Conservation (phyloP, 371 early-diverging fungal species). For the Syncephalastrum sp. region DNA sequence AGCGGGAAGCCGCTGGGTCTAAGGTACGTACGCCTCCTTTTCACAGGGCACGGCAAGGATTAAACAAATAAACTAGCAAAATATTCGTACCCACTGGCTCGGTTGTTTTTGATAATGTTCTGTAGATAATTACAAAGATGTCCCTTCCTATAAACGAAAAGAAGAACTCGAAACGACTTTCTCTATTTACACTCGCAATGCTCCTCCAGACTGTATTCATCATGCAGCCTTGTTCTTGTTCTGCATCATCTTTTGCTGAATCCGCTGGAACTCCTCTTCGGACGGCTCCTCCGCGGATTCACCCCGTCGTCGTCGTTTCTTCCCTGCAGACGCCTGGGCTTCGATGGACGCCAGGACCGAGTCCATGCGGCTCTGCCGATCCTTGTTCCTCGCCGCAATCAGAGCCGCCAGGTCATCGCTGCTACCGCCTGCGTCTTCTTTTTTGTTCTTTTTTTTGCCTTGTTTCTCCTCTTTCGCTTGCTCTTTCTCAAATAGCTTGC, state of each 20-base stretch:
- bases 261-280: conserved; percentile 63
- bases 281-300: conserved; percentile 35
- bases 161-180: no score
- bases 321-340: conserved; percentile 13
- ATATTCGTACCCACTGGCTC: no score
- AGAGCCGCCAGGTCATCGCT: conserved; percentile 45
- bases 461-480: conserved; percentile 46
- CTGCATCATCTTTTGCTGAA: conserved; percentile 50
- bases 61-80: no score
- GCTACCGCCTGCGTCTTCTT: conserved; percentile 10
- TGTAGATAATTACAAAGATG: no score
- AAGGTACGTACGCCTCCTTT: no score
- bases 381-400: conserved; percentile 38
- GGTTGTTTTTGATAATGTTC: no score
- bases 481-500: conserved; percentile 43
- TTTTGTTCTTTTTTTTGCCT: conserved; percentile 25
- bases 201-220: no score
- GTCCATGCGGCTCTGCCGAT: conserved; percentile 44
- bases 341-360: conserved; percentile 49
- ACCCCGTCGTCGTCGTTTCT: conserved; percentile 15
- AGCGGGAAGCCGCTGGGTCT: no score
- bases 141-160: no score
- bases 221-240: conserved; percentile 22
- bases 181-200: no score
- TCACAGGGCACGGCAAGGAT: no score